phyloP scores from a whole-genome alignment of 2,329 filamentous ascomycete species.

The Arthrobotrys sphaeroides region DNA sequence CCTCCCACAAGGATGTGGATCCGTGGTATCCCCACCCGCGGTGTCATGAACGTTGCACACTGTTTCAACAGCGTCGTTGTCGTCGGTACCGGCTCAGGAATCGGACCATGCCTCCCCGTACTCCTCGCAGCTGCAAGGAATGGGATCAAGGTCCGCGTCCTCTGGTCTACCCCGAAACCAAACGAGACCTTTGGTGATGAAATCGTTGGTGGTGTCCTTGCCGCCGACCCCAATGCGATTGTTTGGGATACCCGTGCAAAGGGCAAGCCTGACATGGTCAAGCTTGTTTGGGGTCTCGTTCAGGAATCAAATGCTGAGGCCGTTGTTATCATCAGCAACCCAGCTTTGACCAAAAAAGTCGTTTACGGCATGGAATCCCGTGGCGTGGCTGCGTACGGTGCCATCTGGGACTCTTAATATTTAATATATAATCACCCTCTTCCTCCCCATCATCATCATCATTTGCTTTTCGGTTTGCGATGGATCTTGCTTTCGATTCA shows the following conservation, averaged over 20 bases:
- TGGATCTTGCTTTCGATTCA: conserved; percentile 5
- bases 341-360: conserved; percentile 60
- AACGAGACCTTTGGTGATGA: conserved; percentile 60
- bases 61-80: conserved; percentile 61
- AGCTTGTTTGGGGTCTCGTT: conserved; percentile 59
- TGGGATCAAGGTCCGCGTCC: conserved; percentile 57
- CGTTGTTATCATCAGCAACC: conserved; percentile 61
- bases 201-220: conserved; percentile 59
- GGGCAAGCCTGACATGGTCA: conserved; percentile 60
- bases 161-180: conserved; percentile 61
- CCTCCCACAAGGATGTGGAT: conserved; percentile 73
- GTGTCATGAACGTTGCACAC: conserved; percentile 60
- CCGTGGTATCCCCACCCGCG: conserved; percentile 69
- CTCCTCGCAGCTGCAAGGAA: conserved; percentile 58
- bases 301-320: conserved; percentile 60
- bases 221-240: conserved; percentile 60
- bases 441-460: too few relatives aligned
- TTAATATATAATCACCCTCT: neutral
- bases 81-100: conserved; percentile 62
- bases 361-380: conserved; percentile 62
- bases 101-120: conserved; percentile 61
- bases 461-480: conserved; percentile 2
- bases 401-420: conserved; percentile 60
- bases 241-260: conserved; percentile 60
- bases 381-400: conserved; percentile 60